phyloP scores from a whole-genome alignment of 2,329 filamentous ascomycete species.

The Penicillium griseofulvum region DNA sequence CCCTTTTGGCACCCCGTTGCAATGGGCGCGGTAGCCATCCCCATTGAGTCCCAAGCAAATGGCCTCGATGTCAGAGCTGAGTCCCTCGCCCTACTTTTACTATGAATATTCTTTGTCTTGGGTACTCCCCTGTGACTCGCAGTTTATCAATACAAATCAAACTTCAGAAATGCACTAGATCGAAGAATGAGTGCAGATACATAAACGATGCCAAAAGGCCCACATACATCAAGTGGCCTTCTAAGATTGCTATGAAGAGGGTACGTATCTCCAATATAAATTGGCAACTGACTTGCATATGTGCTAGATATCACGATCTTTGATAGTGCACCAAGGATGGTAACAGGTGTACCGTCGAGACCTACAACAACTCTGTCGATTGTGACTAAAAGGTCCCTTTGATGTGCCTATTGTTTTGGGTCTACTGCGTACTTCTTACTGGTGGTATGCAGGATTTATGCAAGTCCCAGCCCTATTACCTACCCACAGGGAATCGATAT shows the following conservation, averaged over 20 bases:
- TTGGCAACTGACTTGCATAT: background rate
- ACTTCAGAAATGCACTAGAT: background rate
- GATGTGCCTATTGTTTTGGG: background rate
- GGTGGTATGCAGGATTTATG: background rate
- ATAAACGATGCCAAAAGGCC: background rate
- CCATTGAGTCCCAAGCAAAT: background rate
- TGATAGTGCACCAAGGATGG: background rate
- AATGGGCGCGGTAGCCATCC: background rate
- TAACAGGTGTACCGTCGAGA: background rate
- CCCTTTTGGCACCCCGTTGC: background rate
- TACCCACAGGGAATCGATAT: background rate
- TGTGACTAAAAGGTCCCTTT: background rate
- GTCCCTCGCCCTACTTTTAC: background rate
- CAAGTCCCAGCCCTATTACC: background rate
- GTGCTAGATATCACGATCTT: background rate
- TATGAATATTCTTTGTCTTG: background rate
- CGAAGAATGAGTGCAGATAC: background rate
- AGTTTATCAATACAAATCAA: background rate
- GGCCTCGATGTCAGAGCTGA: background rate
- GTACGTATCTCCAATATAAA: background rate
- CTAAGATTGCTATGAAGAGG: background rate
- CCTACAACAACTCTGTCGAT: background rate
- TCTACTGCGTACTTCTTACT: background rate
- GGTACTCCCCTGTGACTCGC: background rate
- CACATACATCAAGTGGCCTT: background rate